These are phyloP conservation scores for Balansia obtecta DNA, from an alignment of 2,329 filamentous ascomycete genomes.

Conservation along the genomic window DNA sequence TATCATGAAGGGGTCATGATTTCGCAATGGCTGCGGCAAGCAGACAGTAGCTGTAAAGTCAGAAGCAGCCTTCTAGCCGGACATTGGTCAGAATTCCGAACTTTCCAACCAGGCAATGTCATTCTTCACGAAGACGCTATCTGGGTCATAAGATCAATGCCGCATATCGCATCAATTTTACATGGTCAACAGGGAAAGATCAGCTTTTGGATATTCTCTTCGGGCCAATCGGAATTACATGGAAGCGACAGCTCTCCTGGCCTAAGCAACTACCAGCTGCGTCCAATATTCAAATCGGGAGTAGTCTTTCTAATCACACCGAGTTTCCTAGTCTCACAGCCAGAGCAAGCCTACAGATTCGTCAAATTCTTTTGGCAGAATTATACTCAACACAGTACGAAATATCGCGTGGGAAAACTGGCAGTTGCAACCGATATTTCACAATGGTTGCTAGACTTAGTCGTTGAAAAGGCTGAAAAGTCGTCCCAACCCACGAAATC, in stretches of 20 bases:
- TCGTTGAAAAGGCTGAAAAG: slow-evolving; percentile 10
- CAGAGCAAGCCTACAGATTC: slow-evolving; percentile 20
- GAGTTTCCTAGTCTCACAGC: slow-evolving; percentile 28
- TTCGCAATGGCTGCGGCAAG: slow-evolving; percentile 30
- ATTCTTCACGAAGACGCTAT: slow-evolving; percentile 33
- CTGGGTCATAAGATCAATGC: slow-evolving; percentile 26
- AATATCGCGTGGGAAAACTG: slow-evolving; percentile 13
- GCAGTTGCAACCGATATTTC: slow-evolving; percentile 18
- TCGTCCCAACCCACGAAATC: background rate
- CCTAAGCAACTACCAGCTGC: slow-evolving; percentile 14
- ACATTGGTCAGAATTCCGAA: slow-evolving; percentile 34
- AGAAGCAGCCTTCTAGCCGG: slow-evolving; percentile 28
- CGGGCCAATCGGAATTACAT: slow-evolving; percentile 2
- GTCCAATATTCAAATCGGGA: slow-evolving; percentile 19
- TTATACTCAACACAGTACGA: slow-evolving; percentile 7
- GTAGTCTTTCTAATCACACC: slow-evolving; percentile 27
- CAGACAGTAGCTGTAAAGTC: slow-evolving; percentile 28
- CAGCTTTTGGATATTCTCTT: slow-evolving; percentile 27
- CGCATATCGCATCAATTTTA: slow-evolving; percentile 23
- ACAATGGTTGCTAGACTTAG: slow-evolving; percentile 19
- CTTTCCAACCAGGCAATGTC: slow-evolving; percentile 17
- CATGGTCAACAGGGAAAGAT: slow-evolving; percentile 14
- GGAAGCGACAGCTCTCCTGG: background rate
- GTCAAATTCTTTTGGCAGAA: slow-evolving; percentile 23
- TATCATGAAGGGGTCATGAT: slow-evolving; percentile 24